Evolutionary conservation across 75 land plant genomes (phyloP).

Genomic region (Pinus albicaulis): DNA sequence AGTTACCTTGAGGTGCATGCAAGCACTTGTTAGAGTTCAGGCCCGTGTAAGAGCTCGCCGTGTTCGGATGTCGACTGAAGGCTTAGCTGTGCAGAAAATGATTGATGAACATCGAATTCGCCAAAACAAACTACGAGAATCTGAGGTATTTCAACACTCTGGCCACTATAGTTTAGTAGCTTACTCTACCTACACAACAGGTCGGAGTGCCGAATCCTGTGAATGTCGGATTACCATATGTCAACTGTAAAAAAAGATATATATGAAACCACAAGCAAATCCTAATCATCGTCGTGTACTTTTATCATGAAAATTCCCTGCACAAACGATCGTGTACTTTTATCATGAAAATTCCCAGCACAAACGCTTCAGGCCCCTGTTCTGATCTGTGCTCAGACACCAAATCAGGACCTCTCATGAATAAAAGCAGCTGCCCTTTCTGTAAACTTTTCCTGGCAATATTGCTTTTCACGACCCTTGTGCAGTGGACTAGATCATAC

Average conservation of each 20-base stretch:
- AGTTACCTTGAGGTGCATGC: conserved; percentile 89
- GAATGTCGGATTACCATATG: background rate
- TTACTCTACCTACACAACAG: background rate
- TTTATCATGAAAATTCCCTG: background rate
- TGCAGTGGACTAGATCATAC: no score
- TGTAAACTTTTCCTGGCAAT: no score
- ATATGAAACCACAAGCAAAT: background rate
- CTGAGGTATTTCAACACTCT: conserved; percentile 50
- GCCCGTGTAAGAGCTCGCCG: conserved; percentile 87
- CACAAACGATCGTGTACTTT: background rate
- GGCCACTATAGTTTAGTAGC: background rate
- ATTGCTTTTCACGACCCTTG: no score
- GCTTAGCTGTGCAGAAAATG: conserved; percentile 79
- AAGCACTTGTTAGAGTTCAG: conserved; percentile 91
- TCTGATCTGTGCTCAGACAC: background rate
- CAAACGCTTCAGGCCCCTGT: background rate
- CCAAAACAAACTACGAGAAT: conserved; percentile 55
- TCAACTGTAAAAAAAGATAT: background rate
- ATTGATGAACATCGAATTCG: conserved; percentile 49
- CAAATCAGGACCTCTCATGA: no score
- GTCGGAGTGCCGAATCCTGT: background rate
- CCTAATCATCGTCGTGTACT: background rate
- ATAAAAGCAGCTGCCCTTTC: no score
- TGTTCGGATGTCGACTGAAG: conserved; percentile 87
- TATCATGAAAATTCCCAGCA: background rate